Conservation (phyloP, 768 basidiomycete species). For the Leccinum pellstonianum region DNA sequence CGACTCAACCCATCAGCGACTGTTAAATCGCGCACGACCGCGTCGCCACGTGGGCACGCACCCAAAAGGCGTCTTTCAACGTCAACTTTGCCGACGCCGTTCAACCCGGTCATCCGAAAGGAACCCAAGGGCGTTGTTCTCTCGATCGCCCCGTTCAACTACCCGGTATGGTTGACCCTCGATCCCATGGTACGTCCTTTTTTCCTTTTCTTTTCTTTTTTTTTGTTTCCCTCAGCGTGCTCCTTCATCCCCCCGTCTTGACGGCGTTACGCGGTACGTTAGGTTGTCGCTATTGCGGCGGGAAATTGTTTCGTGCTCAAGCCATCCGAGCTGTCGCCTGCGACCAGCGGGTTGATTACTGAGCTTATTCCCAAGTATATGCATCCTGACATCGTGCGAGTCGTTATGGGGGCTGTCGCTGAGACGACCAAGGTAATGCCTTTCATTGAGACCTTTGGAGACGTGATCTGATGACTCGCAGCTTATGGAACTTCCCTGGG, state of each 20-base stretch:
- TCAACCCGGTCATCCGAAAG: conserved; percentile 66
- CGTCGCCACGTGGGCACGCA: conserved; percentile 74
- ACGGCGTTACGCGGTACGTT: conserved; percentile 17
- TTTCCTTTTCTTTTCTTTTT: no score
- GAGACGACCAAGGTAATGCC: conserved; percentile 56
- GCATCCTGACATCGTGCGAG: conserved; percentile 59
- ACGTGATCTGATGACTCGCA: conserved; percentile 22
- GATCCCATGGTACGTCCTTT: conserved; percentile 50
- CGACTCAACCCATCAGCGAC: conserved; percentile 49
- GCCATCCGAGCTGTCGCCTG: conserved; percentile 69
- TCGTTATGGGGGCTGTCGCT: conserved; percentile 68
- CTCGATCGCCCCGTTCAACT: conserved; percentile 75
- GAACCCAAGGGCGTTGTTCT: conserved; percentile 76
- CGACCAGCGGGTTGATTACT: conserved; percentile 53
- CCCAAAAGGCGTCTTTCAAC: conserved; percentile 54
- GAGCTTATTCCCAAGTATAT: conserved; percentile 76
- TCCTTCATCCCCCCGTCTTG: no score
- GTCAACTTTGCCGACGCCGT: conserved; percentile 48
- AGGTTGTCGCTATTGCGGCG: conserved; percentile 72
- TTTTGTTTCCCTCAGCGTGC: no score
- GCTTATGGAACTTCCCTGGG: conserved; percentile 75
- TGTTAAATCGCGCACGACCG: conserved; percentile 52
- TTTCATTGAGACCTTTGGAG: accelerated
- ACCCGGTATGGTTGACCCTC: conserved; percentile 60
- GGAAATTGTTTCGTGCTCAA: conserved; percentile 74